Percentiles rank a stretch among this genome's conserved stretches.
phyloP scores from a whole-genome alignment of 148 eudicot genomes.

The Amaranthus hypochondriacus region DNA sequence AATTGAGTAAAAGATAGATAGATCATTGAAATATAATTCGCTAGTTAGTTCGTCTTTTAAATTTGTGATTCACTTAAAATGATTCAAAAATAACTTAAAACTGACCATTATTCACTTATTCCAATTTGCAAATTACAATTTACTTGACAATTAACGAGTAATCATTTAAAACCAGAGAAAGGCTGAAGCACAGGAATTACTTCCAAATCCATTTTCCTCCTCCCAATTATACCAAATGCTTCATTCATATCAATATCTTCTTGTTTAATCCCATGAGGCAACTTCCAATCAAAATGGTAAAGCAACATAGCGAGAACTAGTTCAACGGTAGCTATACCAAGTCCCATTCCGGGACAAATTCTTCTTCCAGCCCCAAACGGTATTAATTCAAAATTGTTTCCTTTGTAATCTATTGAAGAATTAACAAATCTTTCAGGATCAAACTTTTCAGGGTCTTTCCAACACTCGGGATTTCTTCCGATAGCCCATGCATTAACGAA shows the following conservation, averaged over 20 bases:
- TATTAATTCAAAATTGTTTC: neutral
- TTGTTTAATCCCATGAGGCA: neutral
- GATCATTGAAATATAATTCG: too few relatives aligned
- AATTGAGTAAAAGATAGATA: too few relatives aligned
- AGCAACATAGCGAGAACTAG: constrained; percentile 6
- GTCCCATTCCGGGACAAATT: constrained; percentile 6
- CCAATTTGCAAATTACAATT: too few relatives aligned
- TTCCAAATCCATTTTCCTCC: neutral
- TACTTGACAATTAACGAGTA: too few relatives aligned
- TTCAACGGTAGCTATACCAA: neutral
- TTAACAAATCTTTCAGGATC: neutral
- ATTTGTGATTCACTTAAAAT: too few relatives aligned
- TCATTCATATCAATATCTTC: constrained; percentile 4
- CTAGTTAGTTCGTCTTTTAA: too few relatives aligned
- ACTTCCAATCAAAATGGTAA: constrained; percentile 12
- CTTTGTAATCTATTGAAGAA: neutral
- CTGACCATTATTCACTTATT: too few relatives aligned
- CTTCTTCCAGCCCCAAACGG: constrained; percentile 1
- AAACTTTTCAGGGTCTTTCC: neutral
- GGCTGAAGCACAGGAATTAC: neutral
- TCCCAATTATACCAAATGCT: neutral
- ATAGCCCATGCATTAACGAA: neutral
- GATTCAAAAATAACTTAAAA: too few relatives aligned
- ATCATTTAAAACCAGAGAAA: too few relatives aligned
- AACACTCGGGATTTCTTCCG: constrained; percentile 1